These are phyloP conservation scores for Coffea canephora DNA, from an alignment of 257 asterid genomes.

Conservation along the genomic window DNA sequence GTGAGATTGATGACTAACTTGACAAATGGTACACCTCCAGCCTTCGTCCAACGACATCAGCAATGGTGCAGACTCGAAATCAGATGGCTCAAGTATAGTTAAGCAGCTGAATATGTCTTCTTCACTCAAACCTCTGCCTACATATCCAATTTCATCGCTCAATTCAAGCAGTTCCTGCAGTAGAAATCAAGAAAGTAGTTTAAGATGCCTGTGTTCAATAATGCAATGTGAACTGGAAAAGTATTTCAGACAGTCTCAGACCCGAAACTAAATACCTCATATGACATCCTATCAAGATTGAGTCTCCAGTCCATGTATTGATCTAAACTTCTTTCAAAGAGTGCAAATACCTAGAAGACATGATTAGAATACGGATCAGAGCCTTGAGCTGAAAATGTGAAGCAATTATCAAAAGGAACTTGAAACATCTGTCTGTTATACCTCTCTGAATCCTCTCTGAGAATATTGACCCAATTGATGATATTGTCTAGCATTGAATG, in stretches of 20 bases:
- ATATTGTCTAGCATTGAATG: constrained; percentile 5
- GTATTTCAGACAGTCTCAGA: neutral
- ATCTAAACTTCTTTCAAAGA: constrained; percentile 28
- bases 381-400: too few species aligned
- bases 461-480: constrained; percentile 25
- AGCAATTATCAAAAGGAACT: neutral
- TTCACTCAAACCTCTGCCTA: constrained; percentile 48
- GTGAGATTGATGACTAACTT: constrained; percentile 32
- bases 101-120: constrained; percentile 44
- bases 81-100: constrained; percentile 29
- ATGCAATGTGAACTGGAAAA: neutral
- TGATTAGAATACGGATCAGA: constrained; percentile 7
- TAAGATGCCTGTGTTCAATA: neutral
- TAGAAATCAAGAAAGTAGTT: neutral
- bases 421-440: neutral
- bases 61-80: constrained; percentile 11
- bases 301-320: constrained; percentile 50
- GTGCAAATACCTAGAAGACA: constrained; percentile 35
- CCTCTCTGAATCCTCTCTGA: constrained; percentile 39
- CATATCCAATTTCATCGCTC: constrained; percentile 59
- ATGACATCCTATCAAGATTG: constrained; percentile 48
- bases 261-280: constrained; percentile 39
- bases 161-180: constrained; percentile 56
- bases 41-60: constrained; percentile 26
- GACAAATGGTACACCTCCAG: constrained; percentile 64